phyloP scores from a whole-genome alignment of 2,329 filamentous ascomycete species.

The Fonsecaea multimorphosa region DNA sequence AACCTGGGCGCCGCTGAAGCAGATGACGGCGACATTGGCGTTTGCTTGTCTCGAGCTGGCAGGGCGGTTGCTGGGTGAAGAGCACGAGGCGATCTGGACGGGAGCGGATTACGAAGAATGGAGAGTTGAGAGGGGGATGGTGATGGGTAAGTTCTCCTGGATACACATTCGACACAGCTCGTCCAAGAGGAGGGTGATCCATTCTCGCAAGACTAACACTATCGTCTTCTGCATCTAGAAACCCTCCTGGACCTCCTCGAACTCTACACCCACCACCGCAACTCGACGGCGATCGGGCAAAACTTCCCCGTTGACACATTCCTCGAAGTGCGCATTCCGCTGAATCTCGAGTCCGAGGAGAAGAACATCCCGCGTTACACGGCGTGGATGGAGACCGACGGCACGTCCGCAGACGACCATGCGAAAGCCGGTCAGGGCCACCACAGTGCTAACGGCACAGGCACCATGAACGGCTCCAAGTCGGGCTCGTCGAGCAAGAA shows the following conservation, averaged over 20 bases:
- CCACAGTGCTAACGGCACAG: neutral
- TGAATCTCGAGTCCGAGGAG: constrained; percentile 80
- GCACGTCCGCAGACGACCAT: neutral
- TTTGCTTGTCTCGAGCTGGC: constrained; percentile 83
- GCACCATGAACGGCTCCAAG: constrained; percentile 17
- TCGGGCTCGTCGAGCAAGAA: constrained; percentile 23
- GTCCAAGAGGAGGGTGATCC: neutral
- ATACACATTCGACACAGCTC: constrained; percentile 1
- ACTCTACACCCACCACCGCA: constrained; percentile 84
- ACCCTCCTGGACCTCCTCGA: constrained; percentile 89
- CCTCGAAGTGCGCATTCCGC: constrained; percentile 81
- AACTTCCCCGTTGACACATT: constrained; percentile 77
- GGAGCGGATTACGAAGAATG: constrained; percentile 58
- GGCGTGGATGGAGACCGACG: constrained; percentile 51
- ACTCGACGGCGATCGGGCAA: constrained; percentile 74
- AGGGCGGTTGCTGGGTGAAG: constrained; percentile 65
- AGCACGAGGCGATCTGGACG: constrained; percentile 57
- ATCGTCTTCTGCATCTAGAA: constrained; percentile 58
- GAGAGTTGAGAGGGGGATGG: constrained; percentile 53
- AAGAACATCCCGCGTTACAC: constrained; percentile 68
- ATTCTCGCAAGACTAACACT: neutral
- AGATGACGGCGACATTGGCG: constrained; percentile 83
- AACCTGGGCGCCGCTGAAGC: constrained; percentile 90
- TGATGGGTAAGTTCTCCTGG: constrained; percentile 51
- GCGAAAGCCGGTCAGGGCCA: neutral